A percentile compares a stretch with the other conserved stretches of the same genome.
Evolutionary conservation across 371 early-diverging fungal species (phyloP).

Genomic region (Entomophthora muscae): DNA sequence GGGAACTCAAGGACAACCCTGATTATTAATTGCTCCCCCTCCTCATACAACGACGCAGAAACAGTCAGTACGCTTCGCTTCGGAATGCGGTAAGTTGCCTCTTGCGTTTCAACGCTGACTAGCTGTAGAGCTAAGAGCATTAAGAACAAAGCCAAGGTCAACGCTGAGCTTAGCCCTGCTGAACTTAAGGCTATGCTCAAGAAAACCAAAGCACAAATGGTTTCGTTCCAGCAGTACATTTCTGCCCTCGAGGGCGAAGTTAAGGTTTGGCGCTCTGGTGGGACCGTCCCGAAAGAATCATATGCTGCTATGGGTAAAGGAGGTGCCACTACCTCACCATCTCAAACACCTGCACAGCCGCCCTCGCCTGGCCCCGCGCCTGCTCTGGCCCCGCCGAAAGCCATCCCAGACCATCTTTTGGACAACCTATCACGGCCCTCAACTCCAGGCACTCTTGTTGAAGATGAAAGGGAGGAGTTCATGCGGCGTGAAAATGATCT

Average conservation of each 20-base stretch:
- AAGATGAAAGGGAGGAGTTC: conserved; percentile 87
- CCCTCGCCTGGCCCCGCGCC: conserved; percentile 9
- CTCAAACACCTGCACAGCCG: conserved; percentile 5
- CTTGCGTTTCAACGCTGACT: neutral
- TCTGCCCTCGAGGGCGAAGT: conserved; percentile 73
- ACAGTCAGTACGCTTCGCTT: conserved; percentile 90
- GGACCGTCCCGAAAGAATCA: conserved; percentile 44
- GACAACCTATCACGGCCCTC: conserved; percentile 39
- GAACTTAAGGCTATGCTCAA: conserved; percentile 87
- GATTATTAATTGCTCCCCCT: conserved; percentile 94
- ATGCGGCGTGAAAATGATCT: conserved; percentile 86
- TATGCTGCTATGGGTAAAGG: conserved; percentile 52
- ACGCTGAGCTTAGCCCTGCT: conserved; percentile 79
- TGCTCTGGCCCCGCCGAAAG: conserved; percentile 12
- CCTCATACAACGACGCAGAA: conserved; percentile 89
- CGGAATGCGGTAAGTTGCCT: conserved; percentile 49
- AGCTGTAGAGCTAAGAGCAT: conserved; percentile 75
- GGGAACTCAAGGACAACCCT: conserved; percentile 94
- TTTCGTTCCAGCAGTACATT: conserved; percentile 64
- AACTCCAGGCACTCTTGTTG: conserved; percentile 57
- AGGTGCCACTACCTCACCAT: conserved; percentile 11
- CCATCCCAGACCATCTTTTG: conserved; percentile 4
- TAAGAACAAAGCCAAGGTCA: conserved; percentile 97
- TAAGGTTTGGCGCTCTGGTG: conserved; percentile 70
- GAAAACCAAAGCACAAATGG: conserved; percentile 60